Conservation (phyloP, 805 yeast genomes). For the Sugiyamaella lignohabitans region DNA sequence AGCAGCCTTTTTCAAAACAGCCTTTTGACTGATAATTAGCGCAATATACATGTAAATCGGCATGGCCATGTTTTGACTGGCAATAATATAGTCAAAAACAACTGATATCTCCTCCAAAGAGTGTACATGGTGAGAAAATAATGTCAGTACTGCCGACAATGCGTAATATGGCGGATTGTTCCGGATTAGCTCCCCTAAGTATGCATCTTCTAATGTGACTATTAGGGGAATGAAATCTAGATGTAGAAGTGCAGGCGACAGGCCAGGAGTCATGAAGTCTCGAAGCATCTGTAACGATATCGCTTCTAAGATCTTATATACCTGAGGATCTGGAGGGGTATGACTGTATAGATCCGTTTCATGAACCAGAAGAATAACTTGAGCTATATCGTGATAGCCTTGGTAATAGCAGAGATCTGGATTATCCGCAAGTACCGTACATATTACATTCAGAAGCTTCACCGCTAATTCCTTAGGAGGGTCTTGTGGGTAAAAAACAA, state of each 20-base stretch:
- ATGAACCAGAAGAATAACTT: constrained; percentile 54
- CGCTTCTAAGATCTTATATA: constrained; percentile 40
- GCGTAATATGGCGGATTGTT: constrained; percentile 58
- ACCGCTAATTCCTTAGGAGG: constrained; percentile 32
- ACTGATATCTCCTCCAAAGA: constrained; percentile 44
- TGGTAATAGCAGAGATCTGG: constrained; percentile 75
- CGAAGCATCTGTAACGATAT: constrained; percentile 60
- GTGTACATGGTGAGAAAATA: constrained; percentile 66
- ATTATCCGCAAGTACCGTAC: constrained; percentile 50
- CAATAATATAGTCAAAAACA: constrained; percentile 65
- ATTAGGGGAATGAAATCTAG: constrained; percentile 60
- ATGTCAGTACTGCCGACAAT: constrained; percentile 68
- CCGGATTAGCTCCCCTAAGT: constrained; percentile 33
- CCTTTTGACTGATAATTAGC: constrained; percentile 37
- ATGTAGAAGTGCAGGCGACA: constrained; percentile 61
- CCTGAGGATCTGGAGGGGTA: neutral
- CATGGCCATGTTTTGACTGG: constrained; percentile 47
- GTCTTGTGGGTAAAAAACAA: constrained; percentile 37
- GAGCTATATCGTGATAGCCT: constrained; percentile 85
- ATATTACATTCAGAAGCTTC: constrained; percentile 41
- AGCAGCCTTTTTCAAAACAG: constrained; percentile 34
- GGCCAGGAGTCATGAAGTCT: constrained; percentile 75
- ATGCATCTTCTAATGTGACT: constrained; percentile 43
- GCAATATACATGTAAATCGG: constrained; percentile 55
- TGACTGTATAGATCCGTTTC: constrained; percentile 21